Conservation (phyloP, 2,329 filamentous ascomycete genomes). For the Scedosporium dehoogii region DNA sequence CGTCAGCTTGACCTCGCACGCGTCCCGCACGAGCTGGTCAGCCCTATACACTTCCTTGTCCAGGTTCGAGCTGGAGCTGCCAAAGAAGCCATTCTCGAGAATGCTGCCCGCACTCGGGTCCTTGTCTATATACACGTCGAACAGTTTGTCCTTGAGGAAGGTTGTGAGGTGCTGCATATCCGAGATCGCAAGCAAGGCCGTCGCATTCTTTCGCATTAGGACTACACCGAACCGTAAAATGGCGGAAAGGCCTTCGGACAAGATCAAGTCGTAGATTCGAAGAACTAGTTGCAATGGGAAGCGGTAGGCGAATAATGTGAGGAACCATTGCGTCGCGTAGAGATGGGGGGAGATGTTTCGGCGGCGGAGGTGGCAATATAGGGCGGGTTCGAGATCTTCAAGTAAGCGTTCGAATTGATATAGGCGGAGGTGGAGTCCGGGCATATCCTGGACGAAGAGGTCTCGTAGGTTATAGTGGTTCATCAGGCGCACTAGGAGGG, state of each 20-base stretch:
- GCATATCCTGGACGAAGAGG: conserved; percentile 93
- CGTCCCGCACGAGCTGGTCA: conserved; percentile 86
- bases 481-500: conserved; percentile 86
- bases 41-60: conserved; percentile 96
- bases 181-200: conserved; percentile 68
- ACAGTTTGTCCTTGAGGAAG: conserved; percentile 87
- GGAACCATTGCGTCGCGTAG: conserved; percentile 98
- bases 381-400: conserved; percentile 85
- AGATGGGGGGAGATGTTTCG: conserved; percentile 81
- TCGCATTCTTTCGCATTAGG: conserved; percentile 88
- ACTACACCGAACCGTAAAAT: conserved; percentile 92
- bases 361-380: conserved; percentile 89
- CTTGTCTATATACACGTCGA: conserved; percentile 95
- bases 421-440: conserved; percentile 82
- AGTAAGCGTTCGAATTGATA: conserved; percentile 92
- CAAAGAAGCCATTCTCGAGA: conserved; percentile 94
- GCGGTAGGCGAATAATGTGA: conserved; percentile 95
- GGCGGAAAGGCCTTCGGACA: conserved; percentile 86
- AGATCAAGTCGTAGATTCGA: conserved; percentile 89
- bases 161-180: conserved; percentile 85
- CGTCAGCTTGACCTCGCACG: conserved; percentile 77
- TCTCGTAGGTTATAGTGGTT: conserved; percentile 91
- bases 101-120: conserved; percentile 86
- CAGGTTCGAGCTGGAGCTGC: conserved; percentile 74
- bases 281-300: conserved; percentile 94